These are phyloP conservation scores for Cyclocybe cylindracea DNA, from an alignment of 768 basidiomycete genomes.

Conservation along the genomic window DNA sequence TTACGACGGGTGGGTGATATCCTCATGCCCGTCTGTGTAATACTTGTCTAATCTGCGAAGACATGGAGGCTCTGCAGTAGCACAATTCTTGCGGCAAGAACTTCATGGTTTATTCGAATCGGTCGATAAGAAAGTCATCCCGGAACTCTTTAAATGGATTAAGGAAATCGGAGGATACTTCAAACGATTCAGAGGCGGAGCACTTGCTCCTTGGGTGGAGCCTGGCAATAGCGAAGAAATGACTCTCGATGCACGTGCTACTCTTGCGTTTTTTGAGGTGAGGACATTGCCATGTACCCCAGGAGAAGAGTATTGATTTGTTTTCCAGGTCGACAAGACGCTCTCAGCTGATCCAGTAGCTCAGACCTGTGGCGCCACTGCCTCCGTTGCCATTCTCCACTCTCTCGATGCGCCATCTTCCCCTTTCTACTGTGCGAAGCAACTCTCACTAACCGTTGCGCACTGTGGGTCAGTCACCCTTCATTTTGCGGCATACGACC, in stretches of 20 bases:
- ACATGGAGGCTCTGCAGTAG: slow-evolving; percentile 90
- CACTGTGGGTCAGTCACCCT: slow-evolving; percentile 75
- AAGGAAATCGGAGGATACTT: slow-evolving; percentile 89
- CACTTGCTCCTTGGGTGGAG: slow-evolving; percentile 66
- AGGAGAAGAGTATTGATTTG: slow-evolving; percentile 4
- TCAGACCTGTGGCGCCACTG: slow-evolving; percentile 84
- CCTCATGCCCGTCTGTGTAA: neutral
- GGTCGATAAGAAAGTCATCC: slow-evolving; percentile 68
- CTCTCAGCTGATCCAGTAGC: slow-evolving; percentile 70
- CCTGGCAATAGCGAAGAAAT: slow-evolving; percentile 38
- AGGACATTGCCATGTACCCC: slow-evolving; percentile 15
- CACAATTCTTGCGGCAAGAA: slow-evolving; percentile 83
- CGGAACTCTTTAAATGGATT: slow-evolving; percentile 75
- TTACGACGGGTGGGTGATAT: slow-evolving; percentile 76
- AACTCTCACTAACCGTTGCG: slow-evolving; percentile 81
- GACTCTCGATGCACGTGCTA: slow-evolving; percentile 85
- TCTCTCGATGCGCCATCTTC: slow-evolving; percentile 78
- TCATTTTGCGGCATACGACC: neutral
- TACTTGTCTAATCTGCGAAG: slow-evolving; percentile 37
- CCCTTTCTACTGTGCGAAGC: slow-evolving; percentile 82
- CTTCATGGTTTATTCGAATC: slow-evolving; percentile 84
- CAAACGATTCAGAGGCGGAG: slow-evolving; percentile 83
- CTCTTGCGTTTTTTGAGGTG: slow-evolving; percentile 86
- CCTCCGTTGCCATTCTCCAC: slow-evolving; percentile 89
- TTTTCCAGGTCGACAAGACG: slow-evolving; percentile 67